Evolutionary conservation across 2,329 filamentous ascomycete genomes (phyloP), one percentile per base, ranked within the genome.

Genomic region (Arthroderma sp.): DNA sequence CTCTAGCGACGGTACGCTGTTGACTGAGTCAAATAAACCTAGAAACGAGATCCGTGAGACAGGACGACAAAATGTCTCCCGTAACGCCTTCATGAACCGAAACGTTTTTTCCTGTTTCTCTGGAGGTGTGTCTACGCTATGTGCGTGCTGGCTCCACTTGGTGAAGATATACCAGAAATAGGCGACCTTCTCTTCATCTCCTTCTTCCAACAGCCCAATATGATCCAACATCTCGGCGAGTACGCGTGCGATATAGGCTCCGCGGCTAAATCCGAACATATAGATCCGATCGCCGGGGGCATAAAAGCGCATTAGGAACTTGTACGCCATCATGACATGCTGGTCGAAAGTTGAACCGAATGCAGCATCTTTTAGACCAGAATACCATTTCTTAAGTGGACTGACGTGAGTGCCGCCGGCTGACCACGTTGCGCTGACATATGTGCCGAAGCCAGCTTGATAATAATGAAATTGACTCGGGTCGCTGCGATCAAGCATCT

Each of bases 221-320:
- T 84, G 80, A 55, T 91, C 84, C 5, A 91, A 71, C 85, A 89
- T 89, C 57, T 91, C 84, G 0, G 85, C 83, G 0, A 86, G 65
- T 55, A 86, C 86, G 2, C 82, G 75, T 0, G 82, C 82, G 37
- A 83, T 82, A 54, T 86, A 86, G 1, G 81, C 74, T 11, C 82
- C 82, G 15, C 82, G 74, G 37, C 77, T 82, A 63, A 86, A 86
- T 0, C 82, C 82, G 48, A 85, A 84, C 63, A 85, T 77, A 57
- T 78, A 84, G 32, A 84, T 82, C 45, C 71, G 66, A 48, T 72
- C 67, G 7, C 69, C 69, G 0, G 74, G 72, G 38, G 70, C 70
- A 58, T 85, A 85, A 58, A 80, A 83, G 11, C 78, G 74, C 80
- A 86, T 85, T 38, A 86, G 68, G 59, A 88, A 86, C 44, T 80